Evolutionary conservation across 1,139 yeast genomes (phyloP), one percentile per base, ranked within the genome.

Genomic region (Debaryomyces nepalensis): DNA sequence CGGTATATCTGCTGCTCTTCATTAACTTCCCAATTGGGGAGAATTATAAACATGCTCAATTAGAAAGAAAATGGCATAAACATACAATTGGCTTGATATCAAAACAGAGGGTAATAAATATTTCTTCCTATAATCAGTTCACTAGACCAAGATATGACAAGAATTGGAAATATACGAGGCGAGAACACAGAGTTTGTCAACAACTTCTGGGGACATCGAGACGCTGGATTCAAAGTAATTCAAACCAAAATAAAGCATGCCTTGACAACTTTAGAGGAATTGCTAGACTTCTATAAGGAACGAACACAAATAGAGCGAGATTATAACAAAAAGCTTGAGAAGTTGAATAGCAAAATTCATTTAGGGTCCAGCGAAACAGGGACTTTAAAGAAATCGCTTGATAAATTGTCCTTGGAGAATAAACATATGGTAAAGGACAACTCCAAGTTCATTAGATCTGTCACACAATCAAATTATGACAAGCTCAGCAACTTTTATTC

Each of bases 281-380:
- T 79, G 24, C 55, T 70, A 9, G 66, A 64, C 7, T 79, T 70
- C 53, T 79, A 76, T 54, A 65, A 66, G 37, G 81, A 78, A 44
- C 59, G 84, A 35, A 68, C 78, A 2, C 68, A 75, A 6, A 75
- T 89, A 30, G 97, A 89, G 54, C 85, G 81, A 48, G 96, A 89
- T 15, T 87, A 87, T 56, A 68, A 82, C 36, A 75, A 78, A 47
- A 73, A 71, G 48, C 59, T 85, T 48, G 72, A 66, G 31, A 64
- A 70, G 20, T 65, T 89, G 18, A 70, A 87, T 27, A 63, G 68
- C 41, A 74, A 72, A 33, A 40, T 52, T 39, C 57, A 70, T 1
- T 59, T 84, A 2, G 91, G 91, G 0, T 61, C 78, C 2, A 66
- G 66, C 43, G 96, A 87, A 54, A 70, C 79, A 0, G 89, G 81